Evolutionary conservation across 345 rosid genomes (phyloP).

Genomic region (Linum tenue): DNA sequence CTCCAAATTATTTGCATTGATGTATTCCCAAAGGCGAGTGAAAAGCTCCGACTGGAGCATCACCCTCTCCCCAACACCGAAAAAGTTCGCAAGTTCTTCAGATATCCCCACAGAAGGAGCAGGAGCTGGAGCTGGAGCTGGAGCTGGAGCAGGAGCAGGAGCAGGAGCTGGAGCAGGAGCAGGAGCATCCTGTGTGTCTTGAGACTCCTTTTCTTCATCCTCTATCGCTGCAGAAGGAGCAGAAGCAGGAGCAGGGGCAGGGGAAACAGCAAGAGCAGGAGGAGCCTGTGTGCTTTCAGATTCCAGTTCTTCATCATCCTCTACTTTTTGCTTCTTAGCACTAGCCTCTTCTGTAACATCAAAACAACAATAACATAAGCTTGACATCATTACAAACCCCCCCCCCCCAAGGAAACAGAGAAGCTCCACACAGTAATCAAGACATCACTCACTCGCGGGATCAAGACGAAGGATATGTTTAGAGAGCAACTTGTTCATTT

Average conservation of each 20-base stretch:
- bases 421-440: not conserved
- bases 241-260: not conserved
- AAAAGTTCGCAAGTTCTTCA: constrained; percentile 28
- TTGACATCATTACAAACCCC: too few relatives aligned
- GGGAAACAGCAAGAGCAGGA: too few relatives aligned
- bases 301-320: too few relatives aligned
- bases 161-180: too few relatives aligned
- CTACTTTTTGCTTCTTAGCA: constrained; percentile 24
- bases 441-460: constrained; percentile 19
- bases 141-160: too few relatives aligned
- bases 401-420: too few relatives aligned
- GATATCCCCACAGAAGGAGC: constrained; percentile 25
- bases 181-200: too few relatives aligned
- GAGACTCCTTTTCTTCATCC: too few relatives aligned
- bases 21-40: constrained; percentile 29
- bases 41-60: constrained; percentile 25
- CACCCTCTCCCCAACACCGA: constrained; percentile 26
- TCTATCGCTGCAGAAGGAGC: not conserved
- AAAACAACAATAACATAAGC: too few relatives aligned
- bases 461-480: constrained; percentile 28
- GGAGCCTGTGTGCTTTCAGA: too few relatives aligned
- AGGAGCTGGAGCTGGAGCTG: too few relatives aligned
- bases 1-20: constrained; percentile 26
- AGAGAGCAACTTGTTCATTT: constrained; percentile 29
- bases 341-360: constrained; percentile 15